Evolutionary conservation across 2,329 filamentous ascomycete genomes (phyloP).

Genomic region (Aspergillus sp.): DNA sequence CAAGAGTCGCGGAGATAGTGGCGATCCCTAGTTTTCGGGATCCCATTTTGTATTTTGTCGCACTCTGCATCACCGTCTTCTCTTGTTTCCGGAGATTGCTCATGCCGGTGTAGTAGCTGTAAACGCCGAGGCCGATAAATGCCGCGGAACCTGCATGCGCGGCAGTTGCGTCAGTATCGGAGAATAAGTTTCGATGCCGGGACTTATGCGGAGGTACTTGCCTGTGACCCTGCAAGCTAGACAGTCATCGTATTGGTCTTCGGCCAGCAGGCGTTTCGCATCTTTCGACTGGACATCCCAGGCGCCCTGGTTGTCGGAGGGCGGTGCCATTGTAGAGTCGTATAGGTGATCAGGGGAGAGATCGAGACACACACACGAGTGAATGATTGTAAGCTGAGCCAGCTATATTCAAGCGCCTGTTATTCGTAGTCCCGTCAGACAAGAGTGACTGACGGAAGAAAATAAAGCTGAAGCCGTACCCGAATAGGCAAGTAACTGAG

Average conservation of each 20-base stretch:
- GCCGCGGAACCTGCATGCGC: slow-evolving; percentile 63
- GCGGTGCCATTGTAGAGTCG: slow-evolving; percentile 37
- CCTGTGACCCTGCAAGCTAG: slow-evolving; percentile 68
- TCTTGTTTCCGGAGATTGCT: slow-evolving; percentile 66
- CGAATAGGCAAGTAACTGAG: neutral
- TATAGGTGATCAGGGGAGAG: neutral
- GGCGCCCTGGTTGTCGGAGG: slow-evolving; percentile 46
- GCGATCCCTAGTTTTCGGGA: slow-evolving; percentile 67
- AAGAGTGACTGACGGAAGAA: too few species aligned
- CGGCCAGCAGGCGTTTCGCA: slow-evolving; percentile 55
- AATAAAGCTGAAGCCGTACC: neutral
- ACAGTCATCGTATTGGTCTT: slow-evolving; percentile 58
- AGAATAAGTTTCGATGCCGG: neutral
- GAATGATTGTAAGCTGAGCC: neutral
- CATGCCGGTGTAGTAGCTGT: slow-evolving; percentile 74
- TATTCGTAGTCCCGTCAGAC: too few species aligned
- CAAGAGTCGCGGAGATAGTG: slow-evolving; percentile 64
- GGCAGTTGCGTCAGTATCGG: slow-evolving; percentile 8
- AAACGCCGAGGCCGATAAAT: slow-evolving; percentile 71
- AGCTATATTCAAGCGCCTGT: neutral
- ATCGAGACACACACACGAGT: too few species aligned
- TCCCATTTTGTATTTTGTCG: slow-evolving; percentile 69
- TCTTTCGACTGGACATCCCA: slow-evolving; percentile 55
- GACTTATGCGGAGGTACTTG: slow-evolving; percentile 39
- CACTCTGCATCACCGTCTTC: slow-evolving; percentile 61